Conservation (phyloP, 2,329 filamentous ascomycete genomes). For the Pyricularia grisea region DNA sequence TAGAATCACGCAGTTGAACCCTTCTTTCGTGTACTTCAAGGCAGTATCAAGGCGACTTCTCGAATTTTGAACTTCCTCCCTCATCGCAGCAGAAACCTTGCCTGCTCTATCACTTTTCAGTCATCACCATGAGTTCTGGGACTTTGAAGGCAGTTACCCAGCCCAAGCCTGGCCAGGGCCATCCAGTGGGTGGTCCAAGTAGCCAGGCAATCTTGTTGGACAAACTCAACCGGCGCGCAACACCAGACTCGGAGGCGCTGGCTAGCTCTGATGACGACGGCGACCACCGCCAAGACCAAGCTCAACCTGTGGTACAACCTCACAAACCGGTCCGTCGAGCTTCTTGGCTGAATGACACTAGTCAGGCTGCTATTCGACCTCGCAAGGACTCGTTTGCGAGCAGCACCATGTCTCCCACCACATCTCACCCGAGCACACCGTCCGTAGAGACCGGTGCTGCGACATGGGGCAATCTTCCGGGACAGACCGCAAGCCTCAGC, state of each 20-base stretch:
- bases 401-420: conserved; percentile 66
- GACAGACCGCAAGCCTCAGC: conserved; percentile 35
- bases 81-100: too few species aligned
- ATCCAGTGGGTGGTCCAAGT: conserved; percentile 37
- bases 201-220: conserved; percentile 61
- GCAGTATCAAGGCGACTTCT: too few species aligned
- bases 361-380: conserved; percentile 50
- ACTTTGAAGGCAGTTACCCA: conserved; percentile 36
- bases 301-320: conserved; percentile 36
- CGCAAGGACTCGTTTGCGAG: conserved; percentile 71
- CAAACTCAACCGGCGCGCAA: conserved; percentile 73
- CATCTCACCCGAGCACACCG: conserved; percentile 74
- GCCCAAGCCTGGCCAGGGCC: conserved; percentile 40
- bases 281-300: conserved; percentile 50
- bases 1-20: neutral
- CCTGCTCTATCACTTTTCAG: conserved; percentile 7
- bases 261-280: conserved; percentile 91
- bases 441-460: conserved; percentile 50
- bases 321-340: conserved; percentile 60
- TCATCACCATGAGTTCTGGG: conserved; percentile 38
- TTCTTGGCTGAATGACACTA: conserved; percentile 82
- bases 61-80: neutral
- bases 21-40: neutral
- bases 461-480: conserved; percentile 45
- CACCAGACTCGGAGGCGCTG: conserved; percentile 87